phyloP scores from a whole-genome alignment of 371 early-diverging fungal species.

The Mortierella sp. region DNA sequence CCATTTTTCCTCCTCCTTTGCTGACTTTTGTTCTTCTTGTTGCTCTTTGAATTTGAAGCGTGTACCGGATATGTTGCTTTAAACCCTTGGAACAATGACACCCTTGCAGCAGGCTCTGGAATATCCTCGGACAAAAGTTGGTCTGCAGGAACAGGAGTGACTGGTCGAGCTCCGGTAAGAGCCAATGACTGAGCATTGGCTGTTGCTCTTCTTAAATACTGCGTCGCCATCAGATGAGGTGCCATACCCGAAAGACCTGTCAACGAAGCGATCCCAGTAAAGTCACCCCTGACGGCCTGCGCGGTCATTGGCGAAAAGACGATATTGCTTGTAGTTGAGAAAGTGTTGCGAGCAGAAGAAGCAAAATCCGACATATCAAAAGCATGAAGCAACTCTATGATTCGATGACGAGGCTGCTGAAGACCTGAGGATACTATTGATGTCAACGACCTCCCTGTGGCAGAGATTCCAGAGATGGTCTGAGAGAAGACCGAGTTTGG shows the following conservation, averaged over 20 bases:
- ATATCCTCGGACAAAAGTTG: constrained; percentile 67
- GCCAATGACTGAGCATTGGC: constrained; percentile 49
- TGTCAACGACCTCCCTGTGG: constrained; percentile 36
- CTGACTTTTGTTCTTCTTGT: constrained; percentile 52
- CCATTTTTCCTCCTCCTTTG: constrained; percentile 61
- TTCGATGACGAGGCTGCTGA: constrained; percentile 42
- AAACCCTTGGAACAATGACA: constrained; percentile 75
- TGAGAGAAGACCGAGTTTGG: constrained; percentile 28
- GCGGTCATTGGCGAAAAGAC: constrained; percentile 57
- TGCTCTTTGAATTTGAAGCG: constrained; percentile 10
- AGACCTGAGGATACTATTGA: constrained; percentile 49
- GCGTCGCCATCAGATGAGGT: constrained; percentile 58
- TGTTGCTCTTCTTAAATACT: constrained; percentile 45
- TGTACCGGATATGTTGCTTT: constrained; percentile 67
- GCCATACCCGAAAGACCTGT: constrained; percentile 54
- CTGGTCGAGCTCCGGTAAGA: constrained; percentile 46
- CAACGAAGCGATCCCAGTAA: constrained; percentile 49
- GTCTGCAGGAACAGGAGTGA: constrained; percentile 32
- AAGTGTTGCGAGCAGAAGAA: constrained; percentile 44
- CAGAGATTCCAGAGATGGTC: constrained; percentile 44
- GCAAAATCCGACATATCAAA: constrained; percentile 47
- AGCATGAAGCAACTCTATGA: constrained; percentile 48
- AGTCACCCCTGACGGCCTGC: constrained; percentile 58
- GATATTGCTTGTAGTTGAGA: constrained; percentile 55
- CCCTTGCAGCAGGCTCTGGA: constrained; percentile 67